Base-by-base conservation (phyloP, 164 flowering plant species). In the Tinospora cordifolia region DNA sequence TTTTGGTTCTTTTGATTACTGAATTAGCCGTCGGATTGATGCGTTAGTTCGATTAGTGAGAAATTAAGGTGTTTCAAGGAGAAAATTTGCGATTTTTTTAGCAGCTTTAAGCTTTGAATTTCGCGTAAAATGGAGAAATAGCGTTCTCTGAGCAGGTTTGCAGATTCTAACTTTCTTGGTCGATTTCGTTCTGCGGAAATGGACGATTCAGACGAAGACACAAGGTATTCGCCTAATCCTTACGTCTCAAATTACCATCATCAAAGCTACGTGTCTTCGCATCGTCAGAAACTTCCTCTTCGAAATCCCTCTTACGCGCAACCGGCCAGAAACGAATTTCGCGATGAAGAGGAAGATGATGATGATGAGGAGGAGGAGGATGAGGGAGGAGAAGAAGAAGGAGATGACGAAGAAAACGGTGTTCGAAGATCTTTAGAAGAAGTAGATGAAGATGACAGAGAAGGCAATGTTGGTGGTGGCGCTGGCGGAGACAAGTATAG, bases 231-330 rank as follows among this genome's bases (percentile, higher is more conserved):
- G 4, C 73, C 74, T n/a, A 77, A 78, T n/a, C 68, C 71, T 58
- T 69, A 72, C 65, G 25, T 79, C 69, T 19, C 72, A 10, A 70
- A 72, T 67, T 74, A 62, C n/a, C 70, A 69, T 22, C 72, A 40
- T 19, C 44, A 65, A 19, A 66, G 63, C 70, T 71, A 68, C 22
- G 75, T 51, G 13, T 62, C 69, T 30, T 76, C 81, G 47, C 69
- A 67, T 38, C 76, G 83, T 2, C 70, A 68, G 4, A 81, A 78
- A 57, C 74, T 74, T 63, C 81, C 83, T 10, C 62, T 57, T 8
- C 78, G 81, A 66, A 79, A 79, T 75, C 30, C 80, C 47, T 34
- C 77, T 8, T 69, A 46, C 62, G 38, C 75, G 30, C 78, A 62
- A 7, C 72, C 79, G 15, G 15, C 54, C 44, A 58, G 44, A 7